Base-by-base conservation (phyloP, 202 grass and related monocot species). In the Setaria viridis region DNA sequence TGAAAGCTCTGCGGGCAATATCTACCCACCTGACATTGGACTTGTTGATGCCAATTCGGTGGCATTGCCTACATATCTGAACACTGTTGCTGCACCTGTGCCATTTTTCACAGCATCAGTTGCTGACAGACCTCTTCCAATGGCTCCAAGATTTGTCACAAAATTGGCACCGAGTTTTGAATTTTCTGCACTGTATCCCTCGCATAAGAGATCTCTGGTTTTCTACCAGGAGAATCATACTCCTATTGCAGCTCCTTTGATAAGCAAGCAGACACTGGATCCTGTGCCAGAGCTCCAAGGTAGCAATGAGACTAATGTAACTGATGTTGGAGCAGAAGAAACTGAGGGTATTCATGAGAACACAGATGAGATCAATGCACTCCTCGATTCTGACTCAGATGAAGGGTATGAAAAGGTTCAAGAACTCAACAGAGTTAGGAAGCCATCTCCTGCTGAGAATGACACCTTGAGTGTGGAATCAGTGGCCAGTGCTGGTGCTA, bases 361-460 rank as follows among this genome's bases (percentile, higher is more conserved):
- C 62, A 89, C 88, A 1, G 95, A 94, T 64, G 95, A 95, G 87
- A 95, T 98, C 42, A 85, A 98, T 62, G 93, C 86, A 1, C 90
- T 98, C 67, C 84, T 98, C 39, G 91, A 94, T 69, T 95, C 95
- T 2, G 93, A 94, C 59, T 95, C 95, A 0, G 93, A 95, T 59
- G 91, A 92, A 37, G 73, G 86, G 29, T 86, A 21, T 54, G 79
- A 70, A 70, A 88, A 88, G 82, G 85, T 77, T 14, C 88, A 72
- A 78, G 89, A 92, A 78, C 83, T 85, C 6, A 67, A 79, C 10
- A 89, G 62, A 74, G 70, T 64, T 10, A 86, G 82, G 30, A 81
- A 82, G 54, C 90, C 84, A 53, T 90, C 76, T 64, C 86, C 86
- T 57, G 58, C 76, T 13, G 79, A 92, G 70, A 51, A 85, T 76